Conservation (phyloP, 2,329 filamentous ascomycete species). For the Sporothrix pseudoabietina region DNA sequence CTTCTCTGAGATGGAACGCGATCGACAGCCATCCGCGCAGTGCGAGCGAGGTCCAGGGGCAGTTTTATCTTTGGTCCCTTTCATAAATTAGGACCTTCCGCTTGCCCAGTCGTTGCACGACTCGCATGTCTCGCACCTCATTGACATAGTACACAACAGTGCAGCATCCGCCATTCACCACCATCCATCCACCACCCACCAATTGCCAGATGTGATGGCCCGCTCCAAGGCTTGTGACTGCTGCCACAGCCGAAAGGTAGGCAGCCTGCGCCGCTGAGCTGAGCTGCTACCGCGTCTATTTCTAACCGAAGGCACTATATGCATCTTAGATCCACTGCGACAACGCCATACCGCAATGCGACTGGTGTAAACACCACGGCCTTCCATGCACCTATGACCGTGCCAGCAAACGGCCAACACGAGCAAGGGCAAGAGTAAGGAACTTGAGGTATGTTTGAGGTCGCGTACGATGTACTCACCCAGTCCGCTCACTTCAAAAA, state of each 20-base stretch:
- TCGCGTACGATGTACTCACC: too few relatives aligned
- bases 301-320: not conserved
- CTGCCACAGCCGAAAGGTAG: conserved; percentile 33
- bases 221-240: conserved; percentile 32
- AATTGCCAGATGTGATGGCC: conserved; percentile 7
- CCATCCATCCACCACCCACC: not conserved
- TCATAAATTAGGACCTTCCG: too few relatives aligned
- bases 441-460: not conserved
- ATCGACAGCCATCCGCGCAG: too few relatives aligned
- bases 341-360: conserved; percentile 31
- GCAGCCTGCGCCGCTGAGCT: not conserved
- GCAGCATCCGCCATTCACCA: not conserved
- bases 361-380: conserved; percentile 32
- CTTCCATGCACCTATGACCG: conserved; percentile 29
- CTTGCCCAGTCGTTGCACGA: too few relatives aligned
- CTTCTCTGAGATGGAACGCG: too few relatives aligned
- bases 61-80: too few relatives aligned
- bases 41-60: too few relatives aligned
- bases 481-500: too few relatives aligned
- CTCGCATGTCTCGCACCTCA: too few relatives aligned
- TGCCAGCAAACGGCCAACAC: conserved; percentile 5
- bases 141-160: too few relatives aligned
- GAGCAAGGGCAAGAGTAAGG: not conserved
- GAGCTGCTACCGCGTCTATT: not conserved
- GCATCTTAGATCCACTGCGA: conserved; percentile 31